Evolutionary conservation across 2,329 filamentous ascomycete genomes (phyloP).

Genomic region (Fusarium sp.): DNA sequence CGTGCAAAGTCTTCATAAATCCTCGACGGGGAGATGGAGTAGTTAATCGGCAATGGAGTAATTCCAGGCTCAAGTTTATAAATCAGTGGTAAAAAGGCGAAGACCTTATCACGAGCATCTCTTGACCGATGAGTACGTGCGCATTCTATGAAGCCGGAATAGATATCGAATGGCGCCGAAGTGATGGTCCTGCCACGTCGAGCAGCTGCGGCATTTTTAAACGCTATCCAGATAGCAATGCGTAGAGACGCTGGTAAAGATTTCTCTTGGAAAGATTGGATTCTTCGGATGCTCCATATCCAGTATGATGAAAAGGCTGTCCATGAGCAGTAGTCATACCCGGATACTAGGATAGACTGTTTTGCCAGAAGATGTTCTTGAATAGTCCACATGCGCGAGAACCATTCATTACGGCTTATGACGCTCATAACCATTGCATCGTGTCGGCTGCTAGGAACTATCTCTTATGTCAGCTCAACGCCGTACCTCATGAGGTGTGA

Average conservation of each 20-base stretch:
- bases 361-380: slow-evolving; percentile 36
- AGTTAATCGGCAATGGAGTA: slow-evolving; percentile 22
- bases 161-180: slow-evolving; percentile 24
- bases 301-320: slow-evolving; percentile 33
- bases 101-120: slow-evolving; percentile 33
- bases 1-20: slow-evolving; percentile 30
- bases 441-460: slow-evolving; percentile 15
- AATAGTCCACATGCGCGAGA: slow-evolving; percentile 41
- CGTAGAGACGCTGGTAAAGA: slow-evolving; percentile 23
- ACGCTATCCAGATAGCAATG: slow-evolving; percentile 29
- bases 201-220: slow-evolving; percentile 27
- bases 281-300: slow-evolving; percentile 33
- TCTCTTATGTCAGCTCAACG: background rate
- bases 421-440: slow-evolving; percentile 28
- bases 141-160: slow-evolving; percentile 31
- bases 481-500: too few relatives aligned
- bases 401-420: slow-evolving; percentile 37
- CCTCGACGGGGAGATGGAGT: slow-evolving; percentile 21
- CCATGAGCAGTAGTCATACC: slow-evolving; percentile 25
- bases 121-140: slow-evolving; percentile 29
- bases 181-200: slow-evolving; percentile 13
- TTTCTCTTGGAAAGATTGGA: slow-evolving; percentile 14
- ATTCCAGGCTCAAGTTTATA: slow-evolving; percentile 24
- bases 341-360: slow-evolving; percentile 19
- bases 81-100: slow-evolving; percentile 32